Evolutionary conservation across 2,329 filamentous ascomycete species (phyloP), one percentile per base, ranked within the genome.

Genomic region (Sodiomyces alkalinus): DNA sequence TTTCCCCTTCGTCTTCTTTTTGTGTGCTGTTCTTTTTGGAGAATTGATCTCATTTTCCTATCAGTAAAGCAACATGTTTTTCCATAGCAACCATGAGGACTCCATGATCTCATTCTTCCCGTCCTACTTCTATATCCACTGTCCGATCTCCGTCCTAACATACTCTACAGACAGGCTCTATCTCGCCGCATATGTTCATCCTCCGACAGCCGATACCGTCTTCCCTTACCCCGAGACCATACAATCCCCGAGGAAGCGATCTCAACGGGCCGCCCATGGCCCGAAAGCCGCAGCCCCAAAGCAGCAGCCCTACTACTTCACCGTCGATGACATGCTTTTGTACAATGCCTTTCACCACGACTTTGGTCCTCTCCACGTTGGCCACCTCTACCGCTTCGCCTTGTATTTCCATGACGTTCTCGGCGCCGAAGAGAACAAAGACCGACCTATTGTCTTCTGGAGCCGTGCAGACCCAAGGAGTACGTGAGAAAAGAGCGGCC

Each of bases 281-380:
- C 36, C 36, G 10, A 38, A 32, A 6, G 32, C 41, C 10, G 24
- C 37, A 16, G 47, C 53, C n/a, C 47, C 56, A 16, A 52, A 56
- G 33, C 53, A 62, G 40, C 59, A 75, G 31, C 90, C 90, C 1
- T 86, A 81, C 49, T 98, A 96, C 60, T 98, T 98, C 56, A 87
- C 83, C 28, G 76, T 96, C 41, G 90, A 98, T 49, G 82, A 92
- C 48, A 78, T 66, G 22, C 74, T 98, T 24, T 68, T 93, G 26
- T 98, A 98, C 66, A 98, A 98, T 53, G 86, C 87, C 18, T 98
- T 98, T 56, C 86, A 96, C 57, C 86, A 92, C 46, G 90, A 98
- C 58, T 98, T 98, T 53, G 90, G 90, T 44, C 90, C 90, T 45
- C 64, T 98, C 34, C 90, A 98, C 60, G 92, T 98, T 41, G 90